Conservation (phyloP, 2,329 filamentous ascomycete species). For the Falciphora oryzae region DNA sequence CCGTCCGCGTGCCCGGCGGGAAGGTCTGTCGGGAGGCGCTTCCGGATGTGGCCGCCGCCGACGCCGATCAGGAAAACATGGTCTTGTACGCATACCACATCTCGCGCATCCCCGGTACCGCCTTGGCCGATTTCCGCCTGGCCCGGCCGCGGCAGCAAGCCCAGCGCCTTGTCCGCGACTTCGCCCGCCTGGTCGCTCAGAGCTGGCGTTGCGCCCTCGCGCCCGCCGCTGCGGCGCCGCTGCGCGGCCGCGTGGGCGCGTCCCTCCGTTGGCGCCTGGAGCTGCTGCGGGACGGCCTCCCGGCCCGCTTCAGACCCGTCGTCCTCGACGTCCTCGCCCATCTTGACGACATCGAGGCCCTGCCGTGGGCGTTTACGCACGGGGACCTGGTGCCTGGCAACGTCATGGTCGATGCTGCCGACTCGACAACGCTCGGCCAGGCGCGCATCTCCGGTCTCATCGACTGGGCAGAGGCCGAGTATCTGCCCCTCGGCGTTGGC, state of each 20-base stretch:
- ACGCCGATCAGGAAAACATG: constrained; percentile 12
- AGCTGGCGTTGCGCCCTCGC: background rate
- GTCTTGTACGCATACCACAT: constrained; percentile 35
- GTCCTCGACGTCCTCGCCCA: constrained; percentile 21
- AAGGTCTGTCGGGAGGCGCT: background rate
- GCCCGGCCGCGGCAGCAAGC: constrained; percentile 10
- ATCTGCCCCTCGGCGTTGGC: constrained; percentile 52
- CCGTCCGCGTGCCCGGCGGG: constrained; percentile 21
- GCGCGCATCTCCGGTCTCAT: constrained; percentile 43
- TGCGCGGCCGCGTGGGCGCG: constrained; percentile 31
- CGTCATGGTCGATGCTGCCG: constrained; percentile 38
- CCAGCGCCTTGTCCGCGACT: constrained; percentile 31
- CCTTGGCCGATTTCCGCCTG: constrained; percentile 28
- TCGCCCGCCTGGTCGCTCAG: constrained; percentile 34
- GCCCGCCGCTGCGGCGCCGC: constrained; percentile 1
- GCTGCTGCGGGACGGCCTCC: constrained; percentile 29
- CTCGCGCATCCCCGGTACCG: constrained; percentile 34
- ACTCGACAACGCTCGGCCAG: background rate
- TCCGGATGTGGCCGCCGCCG: constrained; percentile 15
- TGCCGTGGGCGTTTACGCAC: constrained; percentile 54
- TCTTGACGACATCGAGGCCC: constrained; percentile 29
- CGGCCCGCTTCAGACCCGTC: constrained; percentile 25
- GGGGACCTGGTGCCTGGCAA: constrained; percentile 55
- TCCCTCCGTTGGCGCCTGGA: constrained; percentile 35
- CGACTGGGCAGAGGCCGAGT: constrained; percentile 61